Conservation (phyloP, 2,329 filamentous ascomycete species). For the Aspergillus ochraceus region DNA sequence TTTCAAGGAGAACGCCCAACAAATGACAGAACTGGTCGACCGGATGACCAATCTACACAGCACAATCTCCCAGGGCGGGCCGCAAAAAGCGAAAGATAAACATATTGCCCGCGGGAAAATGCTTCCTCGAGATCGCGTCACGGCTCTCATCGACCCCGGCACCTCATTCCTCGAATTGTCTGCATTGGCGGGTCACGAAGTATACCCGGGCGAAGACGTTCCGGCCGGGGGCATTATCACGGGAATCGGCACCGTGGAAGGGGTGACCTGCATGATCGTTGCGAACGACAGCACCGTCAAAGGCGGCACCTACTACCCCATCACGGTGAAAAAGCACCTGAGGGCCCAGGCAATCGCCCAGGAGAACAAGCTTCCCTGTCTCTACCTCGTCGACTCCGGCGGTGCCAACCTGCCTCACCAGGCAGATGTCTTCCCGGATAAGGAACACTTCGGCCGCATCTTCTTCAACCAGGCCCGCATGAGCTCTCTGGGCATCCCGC, state of each 20-base stretch:
- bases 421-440: slow-evolving; percentile 91
- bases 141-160: slow-evolving; percentile 82
- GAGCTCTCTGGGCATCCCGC: slow-evolving; percentile 84
- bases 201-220: slow-evolving; percentile 85
- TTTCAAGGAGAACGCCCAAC: slow-evolving; percentile 75
- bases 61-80: slow-evolving; percentile 72
- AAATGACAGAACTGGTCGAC: slow-evolving; percentile 73
- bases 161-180: slow-evolving; percentile 93
- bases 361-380: slow-evolving; percentile 80
- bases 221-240: slow-evolving; percentile 91
- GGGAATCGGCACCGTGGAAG: slow-evolving; percentile 84
- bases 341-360: slow-evolving; percentile 87
- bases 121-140: slow-evolving; percentile 86
- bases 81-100: slow-evolving; percentile 80
- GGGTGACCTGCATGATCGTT: slow-evolving; percentile 88
- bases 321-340: slow-evolving; percentile 96
- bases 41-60: slow-evolving; percentile 69
- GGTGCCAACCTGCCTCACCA: slow-evolving; percentile 95
- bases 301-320: slow-evolving; percentile 93
- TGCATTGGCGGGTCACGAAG: slow-evolving; percentile 79
- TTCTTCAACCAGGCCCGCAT: slow-evolving; percentile 98
- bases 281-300: slow-evolving; percentile 98
- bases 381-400: slow-evolving; percentile 95
- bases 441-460: slow-evolving; percentile 93
- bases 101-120: slow-evolving; percentile 88